Conservation (phyloP, 805 yeast genomes). For the Sugiyamaella lignohabitans region DNA sequence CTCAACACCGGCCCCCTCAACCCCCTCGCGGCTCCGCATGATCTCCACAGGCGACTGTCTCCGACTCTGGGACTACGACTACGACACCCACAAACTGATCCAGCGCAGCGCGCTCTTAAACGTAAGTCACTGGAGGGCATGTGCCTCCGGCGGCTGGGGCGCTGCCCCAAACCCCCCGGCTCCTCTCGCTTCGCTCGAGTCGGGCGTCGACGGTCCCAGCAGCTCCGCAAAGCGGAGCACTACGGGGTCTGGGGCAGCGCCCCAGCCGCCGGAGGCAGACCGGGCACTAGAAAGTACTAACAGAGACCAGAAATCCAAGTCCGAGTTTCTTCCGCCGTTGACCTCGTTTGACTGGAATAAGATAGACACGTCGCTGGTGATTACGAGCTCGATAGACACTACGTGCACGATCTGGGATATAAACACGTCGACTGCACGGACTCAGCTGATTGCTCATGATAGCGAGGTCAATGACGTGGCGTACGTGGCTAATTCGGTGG, state of each 20-base stretch:
- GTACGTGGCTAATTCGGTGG: slow-evolving; percentile 65
- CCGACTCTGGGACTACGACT: slow-evolving; percentile 52
- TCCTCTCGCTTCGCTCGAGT: too few species aligned
- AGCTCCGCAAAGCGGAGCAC: too few species aligned
- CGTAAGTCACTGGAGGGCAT: slow-evolving; percentile 1
- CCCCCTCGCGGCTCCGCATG: not conserved
- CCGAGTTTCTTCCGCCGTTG: slow-evolving; percentile 67
- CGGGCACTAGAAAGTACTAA: too few species aligned
- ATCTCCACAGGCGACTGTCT: slow-evolving; percentile 70
- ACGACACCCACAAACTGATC: slow-evolving; percentile 28
- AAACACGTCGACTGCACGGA: slow-evolving; percentile 61
- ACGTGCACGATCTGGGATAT: slow-evolving; percentile 97
- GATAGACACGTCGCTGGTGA: slow-evolving; percentile 58
- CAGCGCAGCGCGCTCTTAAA: slow-evolving; percentile 39
- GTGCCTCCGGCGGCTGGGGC: not conserved
- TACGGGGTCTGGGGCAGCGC: too few species aligned
- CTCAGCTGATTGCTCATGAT: slow-evolving; percentile 95
- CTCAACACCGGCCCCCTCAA: not conserved
- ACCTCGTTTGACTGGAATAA: slow-evolving; percentile 93
- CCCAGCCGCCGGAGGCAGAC: too few species aligned
- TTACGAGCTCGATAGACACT: slow-evolving; percentile 88
- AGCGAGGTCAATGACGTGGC: slow-evolving; percentile 90
- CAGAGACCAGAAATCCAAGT: slow-evolving; percentile 28
- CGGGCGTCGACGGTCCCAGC: too few species aligned
- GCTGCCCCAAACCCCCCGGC: not conserved